Evolutionary conservation across 495 filamentous ascomycete species (phyloP).

Genomic region (Margaritispora aquatica): DNA sequence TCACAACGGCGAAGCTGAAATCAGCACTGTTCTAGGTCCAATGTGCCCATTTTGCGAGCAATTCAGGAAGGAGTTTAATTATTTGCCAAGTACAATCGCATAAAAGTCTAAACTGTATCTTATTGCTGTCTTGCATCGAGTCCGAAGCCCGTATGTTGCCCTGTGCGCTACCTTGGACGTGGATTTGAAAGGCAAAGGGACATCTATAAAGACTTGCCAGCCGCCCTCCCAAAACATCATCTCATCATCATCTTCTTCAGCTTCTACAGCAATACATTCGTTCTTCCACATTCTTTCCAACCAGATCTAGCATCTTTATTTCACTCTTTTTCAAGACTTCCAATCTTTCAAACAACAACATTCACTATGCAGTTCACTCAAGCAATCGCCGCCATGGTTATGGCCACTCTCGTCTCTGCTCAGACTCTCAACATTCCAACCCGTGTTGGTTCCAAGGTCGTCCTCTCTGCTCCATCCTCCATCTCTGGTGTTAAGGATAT

Average conservation of each 20-base stretch:
- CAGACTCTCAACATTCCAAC: slow-evolving; percentile 14
- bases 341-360: slow-evolving; percentile 1
- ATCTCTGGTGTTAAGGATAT: slow-evolving; percentile 11
- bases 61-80: too few species aligned
- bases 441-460: slow-evolving; percentile 3
- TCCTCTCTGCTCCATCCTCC: neutral
- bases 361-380: slow-evolving; percentile 12
- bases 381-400: slow-evolving; percentile 1
- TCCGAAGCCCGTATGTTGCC: too few species aligned
- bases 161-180: neutral
- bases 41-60: too few species aligned
- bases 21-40: too few species aligned
- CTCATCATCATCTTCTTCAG: neutral
- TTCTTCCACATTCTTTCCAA: slow-evolving; percentile 8
- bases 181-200: neutral
- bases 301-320: slow-evolving; percentile 2
- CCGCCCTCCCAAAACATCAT: neutral
- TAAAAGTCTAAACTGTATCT: neutral
- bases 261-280: neutral
- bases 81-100: neutral
- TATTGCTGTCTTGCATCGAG: neutral
- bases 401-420: slow-evolving; percentile 8
- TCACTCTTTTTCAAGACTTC: neutral
- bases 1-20: neutral
- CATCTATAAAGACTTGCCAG: neutral